These are phyloP conservation scores for Penicillium freii DNA, from an alignment of 2,329 filamentous ascomycete genomes.

Conservation along the genomic window DNA sequence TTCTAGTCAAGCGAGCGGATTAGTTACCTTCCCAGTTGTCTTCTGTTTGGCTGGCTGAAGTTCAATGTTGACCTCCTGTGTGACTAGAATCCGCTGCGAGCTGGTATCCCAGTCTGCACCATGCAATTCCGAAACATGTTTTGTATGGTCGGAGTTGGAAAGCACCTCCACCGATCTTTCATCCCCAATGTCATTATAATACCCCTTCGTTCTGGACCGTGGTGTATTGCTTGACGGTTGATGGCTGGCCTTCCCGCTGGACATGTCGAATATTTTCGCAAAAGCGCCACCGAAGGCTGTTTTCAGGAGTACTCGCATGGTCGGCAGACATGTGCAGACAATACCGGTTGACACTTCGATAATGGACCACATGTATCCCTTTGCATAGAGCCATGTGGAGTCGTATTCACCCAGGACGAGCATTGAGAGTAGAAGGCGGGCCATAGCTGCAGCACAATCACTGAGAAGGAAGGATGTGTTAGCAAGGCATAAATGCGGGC, in stretches of 20 bases:
- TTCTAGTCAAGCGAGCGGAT: background rate
- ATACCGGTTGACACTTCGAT: constrained; percentile 8
- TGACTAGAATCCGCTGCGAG: background rate
- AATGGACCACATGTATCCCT: constrained; percentile 3
- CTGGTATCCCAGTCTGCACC: background rate
- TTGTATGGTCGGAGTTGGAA: background rate
- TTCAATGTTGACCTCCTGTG: constrained; percentile 5
- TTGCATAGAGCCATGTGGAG: constrained; percentile 1
- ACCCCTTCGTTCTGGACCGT: background rate
- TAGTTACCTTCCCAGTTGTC: background rate
- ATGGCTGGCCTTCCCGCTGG: background rate
- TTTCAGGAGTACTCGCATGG: background rate
- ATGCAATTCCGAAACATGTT: background rate
- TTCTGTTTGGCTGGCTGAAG: background rate
- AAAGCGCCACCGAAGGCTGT: background rate
- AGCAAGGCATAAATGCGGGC: background rate
- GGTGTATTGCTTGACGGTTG: background rate
- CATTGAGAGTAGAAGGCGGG: constrained; percentile 1
- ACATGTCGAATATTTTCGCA: background rate
- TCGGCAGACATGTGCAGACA: constrained; percentile 6
- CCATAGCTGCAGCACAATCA: constrained; percentile 5
- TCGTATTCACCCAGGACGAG: background rate
- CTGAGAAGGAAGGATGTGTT: background rate
- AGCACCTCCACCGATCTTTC: background rate
- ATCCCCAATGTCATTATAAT: background rate